These are phyloP conservation scores for Graphilbum fragrans DNA, from an alignment of 2,329 filamentous ascomycete genomes.

Conservation along the genomic window DNA sequence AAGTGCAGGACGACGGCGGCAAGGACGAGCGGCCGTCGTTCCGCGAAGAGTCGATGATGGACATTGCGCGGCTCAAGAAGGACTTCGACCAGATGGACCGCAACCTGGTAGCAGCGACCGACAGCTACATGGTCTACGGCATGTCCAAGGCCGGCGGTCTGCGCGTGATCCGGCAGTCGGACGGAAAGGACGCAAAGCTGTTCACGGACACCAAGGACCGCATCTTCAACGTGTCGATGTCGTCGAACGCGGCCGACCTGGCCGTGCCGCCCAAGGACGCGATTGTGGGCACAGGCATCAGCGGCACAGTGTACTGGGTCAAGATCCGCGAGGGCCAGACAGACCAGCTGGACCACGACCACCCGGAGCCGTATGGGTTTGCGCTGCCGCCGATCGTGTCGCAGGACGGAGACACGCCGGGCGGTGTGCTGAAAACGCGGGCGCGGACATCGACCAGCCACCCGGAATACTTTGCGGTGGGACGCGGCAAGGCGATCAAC, in stretches of 20 bases:
- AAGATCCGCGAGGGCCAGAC: conserved; percentile 65
- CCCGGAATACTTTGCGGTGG: conserved; percentile 88
- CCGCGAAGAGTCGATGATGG: conserved; percentile 71
- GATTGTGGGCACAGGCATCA: conserved; percentile 85
- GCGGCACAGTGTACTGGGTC: conserved; percentile 94
- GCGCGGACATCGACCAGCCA: conserved; percentile 82
- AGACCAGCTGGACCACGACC: conserved; percentile 65
- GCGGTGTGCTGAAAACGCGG: conserved; percentile 88
- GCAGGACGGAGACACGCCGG: conserved; percentile 81
- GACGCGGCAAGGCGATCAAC: conserved; percentile 90
- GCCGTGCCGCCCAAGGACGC: conserved; percentile 54
- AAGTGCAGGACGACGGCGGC: conserved; percentile 47
- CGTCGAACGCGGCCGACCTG: conserved; percentile 49
- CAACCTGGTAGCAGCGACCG: conserved; percentile 78
- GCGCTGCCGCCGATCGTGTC: conserved; percentile 76
- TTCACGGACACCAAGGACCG: conserved; percentile 88
- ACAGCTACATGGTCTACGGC: conserved; percentile 86
- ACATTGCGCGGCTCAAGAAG: conserved; percentile 91
- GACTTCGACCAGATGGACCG: conserved; percentile 96
- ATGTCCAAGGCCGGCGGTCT: conserved; percentile 89
- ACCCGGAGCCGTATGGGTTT: conserved; percentile 76
- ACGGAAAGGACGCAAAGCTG: conserved; percentile 81
- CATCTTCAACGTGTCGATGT: conserved; percentile 87
- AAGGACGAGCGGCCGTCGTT: conserved; percentile 50
- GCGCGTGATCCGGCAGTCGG: conserved; percentile 86